A percentile compares a stretch with the other conserved stretches of the same genome.
Evolutionary conservation across 352 stramenopile species (phyloP).

Genomic region (Phytophthora rubi): DNA sequence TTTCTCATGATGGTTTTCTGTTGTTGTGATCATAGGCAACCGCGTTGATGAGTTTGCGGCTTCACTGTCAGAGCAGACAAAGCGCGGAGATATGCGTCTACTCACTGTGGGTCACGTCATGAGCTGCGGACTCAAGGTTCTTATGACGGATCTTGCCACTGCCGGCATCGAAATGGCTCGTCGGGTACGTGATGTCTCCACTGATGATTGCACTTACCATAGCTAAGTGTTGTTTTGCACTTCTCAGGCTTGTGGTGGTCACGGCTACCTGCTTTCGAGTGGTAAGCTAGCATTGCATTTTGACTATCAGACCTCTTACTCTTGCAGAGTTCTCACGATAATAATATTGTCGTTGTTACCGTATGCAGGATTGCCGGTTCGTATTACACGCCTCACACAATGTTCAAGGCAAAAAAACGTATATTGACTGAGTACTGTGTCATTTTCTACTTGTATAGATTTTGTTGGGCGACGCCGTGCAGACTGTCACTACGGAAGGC

Average conservation of each 20-base stretch:
- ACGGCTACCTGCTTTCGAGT: slow-evolving; percentile 92
- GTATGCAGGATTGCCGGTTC: slow-evolving; percentile 34
- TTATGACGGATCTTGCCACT: slow-evolving; percentile 51
- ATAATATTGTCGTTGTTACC: slow-evolving; percentile 1
- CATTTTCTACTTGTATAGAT: slow-evolving; percentile 36
- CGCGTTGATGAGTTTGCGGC: slow-evolving; percentile 54
- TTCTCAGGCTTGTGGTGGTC: slow-evolving; percentile 87
- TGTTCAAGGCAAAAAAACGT: background rate
- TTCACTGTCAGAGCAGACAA: slow-evolving; percentile 49
- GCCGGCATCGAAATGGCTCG: slow-evolving; percentile 58
- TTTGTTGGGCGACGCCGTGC: slow-evolving; percentile 91
- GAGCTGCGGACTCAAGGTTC: slow-evolving; percentile 69
- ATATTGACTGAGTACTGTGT: background rate
- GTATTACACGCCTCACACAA: background rate
- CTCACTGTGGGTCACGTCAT: slow-evolving; percentile 61
- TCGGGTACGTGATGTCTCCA: slow-evolving; percentile 33
- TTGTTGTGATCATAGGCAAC: slow-evolving; percentile 36
- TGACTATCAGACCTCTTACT: background rate
- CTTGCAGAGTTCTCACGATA: slow-evolving; percentile 12
- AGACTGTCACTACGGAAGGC: slow-evolving; percentile 95
- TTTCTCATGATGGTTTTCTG: background rate
- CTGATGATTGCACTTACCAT: background rate
- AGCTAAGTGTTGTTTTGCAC: background rate
- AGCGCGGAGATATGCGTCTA: slow-evolving; percentile 44
- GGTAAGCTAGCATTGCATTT: slow-evolving; percentile 37